Evolutionary conservation across 306 rosid species (phyloP), one percentile per base, ranked within the genome.

Genomic region (Sesbania bispinosa): DNA sequence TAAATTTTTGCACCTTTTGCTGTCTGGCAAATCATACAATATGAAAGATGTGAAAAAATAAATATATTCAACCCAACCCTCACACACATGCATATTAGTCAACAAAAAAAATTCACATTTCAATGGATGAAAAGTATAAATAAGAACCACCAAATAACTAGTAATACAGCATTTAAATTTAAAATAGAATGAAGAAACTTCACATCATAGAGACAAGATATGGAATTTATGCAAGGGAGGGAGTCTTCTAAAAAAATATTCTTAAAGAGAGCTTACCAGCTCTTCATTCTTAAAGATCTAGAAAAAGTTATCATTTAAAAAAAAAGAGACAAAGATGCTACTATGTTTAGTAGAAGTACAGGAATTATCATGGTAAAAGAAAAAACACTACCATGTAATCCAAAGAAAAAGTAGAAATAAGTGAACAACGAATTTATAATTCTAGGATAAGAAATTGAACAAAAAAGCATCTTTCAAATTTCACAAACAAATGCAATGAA

Each of bases 1-100:
- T 82, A 86, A 65, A 94, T 83, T 81, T 94, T 94, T 42, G 96
- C 97, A 50, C 99, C 97, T 81, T 94, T 94, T 19, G 96, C 97
- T 21, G 92, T 90, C 98, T 87, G 35, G 1, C 62, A 80, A 55
- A 71, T 52, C 41, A 43, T 10, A 45, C 54, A 32, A 46, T 47
- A 74, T 6, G 24, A 18, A 18, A 52, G 15, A 45, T 27, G 43
- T 54, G 59, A 64, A 51, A 71, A 52, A 51, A 67, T 32, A 38
- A 7, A 62, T 38, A 62, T 3, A 43, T 36, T 16, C 27, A 42
- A 48, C 39, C 21, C 7, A 57, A 35, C 18, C 23, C 30, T 36
- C n/a, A 6, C 60, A 19, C 20, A 26, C 10, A 4, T 1, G 20
- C 36, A 52, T 57, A 69, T 35, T 30, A 13, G 9, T 38, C 51